These are phyloP conservation scores for Penicillium sp. DNA, from an alignment of 2,329 filamentous ascomycete genomes.

Conservation along the genomic window DNA sequence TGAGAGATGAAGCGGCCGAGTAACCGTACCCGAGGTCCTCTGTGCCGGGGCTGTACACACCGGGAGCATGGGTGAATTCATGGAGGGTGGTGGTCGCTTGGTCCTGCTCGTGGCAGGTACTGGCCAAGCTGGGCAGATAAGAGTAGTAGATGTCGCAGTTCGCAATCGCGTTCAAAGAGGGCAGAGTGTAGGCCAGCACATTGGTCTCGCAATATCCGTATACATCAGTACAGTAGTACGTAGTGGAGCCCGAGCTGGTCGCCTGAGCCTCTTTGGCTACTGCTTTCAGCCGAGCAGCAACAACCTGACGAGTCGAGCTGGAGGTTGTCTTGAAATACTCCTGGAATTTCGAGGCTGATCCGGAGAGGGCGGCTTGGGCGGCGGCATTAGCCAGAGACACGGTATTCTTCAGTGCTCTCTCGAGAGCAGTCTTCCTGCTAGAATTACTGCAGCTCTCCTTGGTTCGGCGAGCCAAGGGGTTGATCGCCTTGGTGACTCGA, in stretches of 20 bases:
- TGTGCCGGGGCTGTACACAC: constrained; percentile 55
- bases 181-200: constrained; percentile 63
- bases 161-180: constrained; percentile 54
- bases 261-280: constrained; percentile 58
- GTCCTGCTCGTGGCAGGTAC: constrained; percentile 62
- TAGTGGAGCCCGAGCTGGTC: constrained; percentile 48
- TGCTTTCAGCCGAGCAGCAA: constrained; percentile 52
- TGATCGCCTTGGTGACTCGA: constrained; percentile 49
- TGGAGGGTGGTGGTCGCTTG: constrained; percentile 65
- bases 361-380: constrained; percentile 50
- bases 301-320: constrained; percentile 46
- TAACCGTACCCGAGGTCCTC: constrained; percentile 61
- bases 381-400: constrained; percentile 47
- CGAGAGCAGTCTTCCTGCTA: constrained; percentile 44
- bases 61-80: constrained; percentile 63
- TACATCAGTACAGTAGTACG: constrained; percentile 60
- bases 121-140: constrained; percentile 49
- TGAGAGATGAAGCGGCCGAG: constrained; percentile 46
- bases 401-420: constrained; percentile 56
- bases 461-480: constrained; percentile 44
- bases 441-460: constrained; percentile 57
- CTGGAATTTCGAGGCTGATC: constrained; percentile 33
- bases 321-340: constrained; percentile 64
- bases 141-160: constrained; percentile 61
- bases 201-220: constrained; percentile 52